These are phyloP conservation scores for Podaxis sp. DNA, from an alignment of 768 basidiomycete species.

Conservation along the genomic window DNA sequence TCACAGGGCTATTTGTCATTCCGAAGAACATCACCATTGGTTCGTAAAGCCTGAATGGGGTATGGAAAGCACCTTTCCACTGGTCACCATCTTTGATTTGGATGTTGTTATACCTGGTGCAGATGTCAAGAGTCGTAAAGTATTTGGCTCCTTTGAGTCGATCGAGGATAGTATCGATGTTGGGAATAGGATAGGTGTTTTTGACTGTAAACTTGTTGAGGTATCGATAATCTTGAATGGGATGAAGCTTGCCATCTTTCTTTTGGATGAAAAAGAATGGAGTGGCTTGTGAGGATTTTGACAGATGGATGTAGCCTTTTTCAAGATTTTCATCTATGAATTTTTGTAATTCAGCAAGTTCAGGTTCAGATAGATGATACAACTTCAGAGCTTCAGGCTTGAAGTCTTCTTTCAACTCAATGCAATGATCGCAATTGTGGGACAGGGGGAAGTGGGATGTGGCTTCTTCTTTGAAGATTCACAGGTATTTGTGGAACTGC, in stretches of 20 bases:
- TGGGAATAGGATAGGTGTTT: constrained; percentile 35
- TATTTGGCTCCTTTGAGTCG: constrained; percentile 19
- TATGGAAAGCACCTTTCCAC: no score
- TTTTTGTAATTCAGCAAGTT: not conserved
- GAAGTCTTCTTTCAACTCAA: not conserved
- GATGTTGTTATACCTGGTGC: constrained; percentile 32
- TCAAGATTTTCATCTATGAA: not conserved
- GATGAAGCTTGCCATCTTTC: not conserved
- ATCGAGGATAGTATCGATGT: constrained; percentile 29
- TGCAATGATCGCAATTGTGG: no score
- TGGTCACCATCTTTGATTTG: constrained; percentile 17
- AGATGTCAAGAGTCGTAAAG: not conserved
- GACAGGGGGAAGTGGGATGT: no score
- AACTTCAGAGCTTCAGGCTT: not conserved
- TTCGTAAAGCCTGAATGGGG: constrained; percentile 18
- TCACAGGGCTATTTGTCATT: constrained; percentile 17
- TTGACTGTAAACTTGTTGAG: constrained; percentile 20
- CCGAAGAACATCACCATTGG: constrained; percentile 23
- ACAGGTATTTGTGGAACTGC: no score
- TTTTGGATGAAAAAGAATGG: not conserved
- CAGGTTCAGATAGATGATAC: not conserved
- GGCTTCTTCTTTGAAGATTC: no score
- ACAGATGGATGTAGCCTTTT: not conserved
- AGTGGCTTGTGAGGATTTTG: not conserved
- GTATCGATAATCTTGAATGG: not conserved